Evolutionary conservation across 352 stramenopile species (phyloP).

Genomic region (Phytophthora agathidicida): DNA sequence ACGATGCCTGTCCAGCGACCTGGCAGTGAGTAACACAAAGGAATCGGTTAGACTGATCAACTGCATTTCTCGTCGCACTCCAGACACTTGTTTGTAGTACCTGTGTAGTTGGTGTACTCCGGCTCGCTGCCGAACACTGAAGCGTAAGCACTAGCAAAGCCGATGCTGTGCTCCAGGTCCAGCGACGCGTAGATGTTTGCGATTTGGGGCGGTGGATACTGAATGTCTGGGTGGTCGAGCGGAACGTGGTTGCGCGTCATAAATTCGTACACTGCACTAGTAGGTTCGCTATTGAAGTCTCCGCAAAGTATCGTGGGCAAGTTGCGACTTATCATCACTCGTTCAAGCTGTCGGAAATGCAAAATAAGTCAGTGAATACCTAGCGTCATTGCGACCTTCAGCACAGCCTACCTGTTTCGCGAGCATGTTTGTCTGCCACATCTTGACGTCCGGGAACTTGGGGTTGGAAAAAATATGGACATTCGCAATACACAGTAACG

Average conservation of each 20-base stretch:
- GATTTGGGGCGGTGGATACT: constrained; percentile 70
- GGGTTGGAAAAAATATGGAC: constrained; percentile 99
- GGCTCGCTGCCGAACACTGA: constrained; percentile 96
- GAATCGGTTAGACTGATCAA: neutral
- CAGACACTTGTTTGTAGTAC: constrained; percentile 29
- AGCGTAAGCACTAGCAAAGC: constrained; percentile 95
- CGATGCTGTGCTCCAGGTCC: constrained; percentile 92
- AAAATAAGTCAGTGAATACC: constrained; percentile 2
- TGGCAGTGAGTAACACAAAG: constrained; percentile 25
- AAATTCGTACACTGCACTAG: constrained; percentile 97
- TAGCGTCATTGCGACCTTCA: neutral
- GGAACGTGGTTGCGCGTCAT: constrained; percentile 90
- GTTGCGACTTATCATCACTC: constrained; percentile 66
- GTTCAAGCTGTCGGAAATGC: constrained; percentile 62
- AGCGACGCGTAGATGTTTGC: constrained; percentile 77
- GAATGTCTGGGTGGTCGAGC: constrained; percentile 92
- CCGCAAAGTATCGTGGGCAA: constrained; percentile 97
- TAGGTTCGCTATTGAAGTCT: constrained; percentile 98
- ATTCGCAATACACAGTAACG: constrained; percentile 95
- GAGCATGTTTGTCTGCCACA: constrained; percentile 96
- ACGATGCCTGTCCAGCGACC: constrained; percentile 94
- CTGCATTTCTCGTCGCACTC: neutral
- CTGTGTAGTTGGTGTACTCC: constrained; percentile 98
- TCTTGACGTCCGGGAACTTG: constrained; percentile 98
- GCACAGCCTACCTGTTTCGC: constrained; percentile 69